A percentile compares a stretch with the other conserved stretches of the same genome.
Conservation (phyloP, 306 rosid species). For the Prunus campanulata region DNA sequence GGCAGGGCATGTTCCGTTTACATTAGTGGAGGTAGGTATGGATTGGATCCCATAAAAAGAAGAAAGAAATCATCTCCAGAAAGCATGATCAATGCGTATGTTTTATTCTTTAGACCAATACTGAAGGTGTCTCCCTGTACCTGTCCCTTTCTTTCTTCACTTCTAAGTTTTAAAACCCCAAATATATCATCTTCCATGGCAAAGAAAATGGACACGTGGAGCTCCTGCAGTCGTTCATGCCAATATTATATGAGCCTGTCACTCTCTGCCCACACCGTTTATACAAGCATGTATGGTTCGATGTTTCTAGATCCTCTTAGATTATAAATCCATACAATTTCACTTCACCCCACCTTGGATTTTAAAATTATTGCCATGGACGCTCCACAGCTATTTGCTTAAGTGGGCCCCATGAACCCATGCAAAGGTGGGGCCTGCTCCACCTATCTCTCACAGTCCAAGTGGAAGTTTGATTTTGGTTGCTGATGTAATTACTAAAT, state of each 20-base stretch:
- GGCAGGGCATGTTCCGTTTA: neutral
- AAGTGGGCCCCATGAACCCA: neutral
- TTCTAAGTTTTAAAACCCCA: conserved; percentile 3
- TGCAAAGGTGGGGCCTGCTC: conserved; percentile 2
- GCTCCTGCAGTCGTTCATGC: neutral
- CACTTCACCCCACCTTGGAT: neutral
- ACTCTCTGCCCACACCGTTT: neutral
- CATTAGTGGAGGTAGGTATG: conserved; percentile 38
- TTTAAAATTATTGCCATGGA: neutral
- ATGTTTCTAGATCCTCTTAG: neutral
- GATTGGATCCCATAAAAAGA: neutral
- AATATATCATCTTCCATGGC: neutral
- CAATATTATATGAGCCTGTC: neutral
- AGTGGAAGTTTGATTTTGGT: conserved; percentile 12
- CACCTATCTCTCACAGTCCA: neutral
- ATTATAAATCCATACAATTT: neutral
- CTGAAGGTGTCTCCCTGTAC: neutral
- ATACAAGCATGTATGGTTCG: neutral
- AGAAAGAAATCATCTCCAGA: neutral
- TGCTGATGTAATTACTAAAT: conserved; percentile 22
- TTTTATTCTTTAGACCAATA: neutral
- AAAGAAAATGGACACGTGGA: conserved; percentile 1
- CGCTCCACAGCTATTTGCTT: neutral
- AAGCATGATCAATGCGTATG: conserved; percentile 1
- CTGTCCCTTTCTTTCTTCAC: conserved; percentile 32